Base-by-base conservation (phyloP, 139 green algal species). In the Desmodesmus armatus region DNA sequence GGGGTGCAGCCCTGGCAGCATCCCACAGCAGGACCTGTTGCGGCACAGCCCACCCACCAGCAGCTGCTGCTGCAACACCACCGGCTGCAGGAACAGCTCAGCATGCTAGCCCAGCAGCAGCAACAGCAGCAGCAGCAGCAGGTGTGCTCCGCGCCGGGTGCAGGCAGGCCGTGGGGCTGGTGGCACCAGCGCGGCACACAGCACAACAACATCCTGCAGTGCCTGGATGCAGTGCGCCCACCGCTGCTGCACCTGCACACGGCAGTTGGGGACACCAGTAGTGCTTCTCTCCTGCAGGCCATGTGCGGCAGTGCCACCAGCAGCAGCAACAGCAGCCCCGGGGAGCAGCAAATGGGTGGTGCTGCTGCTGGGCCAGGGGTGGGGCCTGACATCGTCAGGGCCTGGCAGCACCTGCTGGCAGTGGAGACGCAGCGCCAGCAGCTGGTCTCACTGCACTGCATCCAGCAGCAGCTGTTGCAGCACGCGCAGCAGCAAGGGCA, bases 121-220 rank as follows among this genome's bases (percentile, higher is more conserved):
- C 67, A 79, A 15, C 72, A 79, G 40, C 72, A 79, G 44, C 72
- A 29, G 15, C 35, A 35, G 41, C n/a, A n/a, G 3, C 7, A 69
- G 60, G 60, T 72, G 31, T 44, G 35, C n/a, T 33, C 33, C 1
- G 19, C 35, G 31, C 65, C 41, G 65, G 9, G 13, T 44, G 65
- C 17, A 31, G n/a, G 65, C 65, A 72, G 65, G 31, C 33, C 65
- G 35, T 0, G 19, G 25, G 60, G 60, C 60, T 7, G 35, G 60
- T 29, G n/a, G 27, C 60, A 69, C 3, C 60, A 69, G 60, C 60
- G 37, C 60, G 21, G 60, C n/a, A 17, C 60, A 69, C 25, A 69
- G n/a, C 60, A 69, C n/a, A n/a, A n/a, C n/a, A n/a, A n/a, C n/a
- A n/a, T n/a, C n/a, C n/a, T n/a, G 60, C 60, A 69, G 25, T 21